These are phyloP conservation scores for Pugionium dolabratum DNA, from an alignment of 345 rosid genomes.

Conservation along the genomic window DNA sequence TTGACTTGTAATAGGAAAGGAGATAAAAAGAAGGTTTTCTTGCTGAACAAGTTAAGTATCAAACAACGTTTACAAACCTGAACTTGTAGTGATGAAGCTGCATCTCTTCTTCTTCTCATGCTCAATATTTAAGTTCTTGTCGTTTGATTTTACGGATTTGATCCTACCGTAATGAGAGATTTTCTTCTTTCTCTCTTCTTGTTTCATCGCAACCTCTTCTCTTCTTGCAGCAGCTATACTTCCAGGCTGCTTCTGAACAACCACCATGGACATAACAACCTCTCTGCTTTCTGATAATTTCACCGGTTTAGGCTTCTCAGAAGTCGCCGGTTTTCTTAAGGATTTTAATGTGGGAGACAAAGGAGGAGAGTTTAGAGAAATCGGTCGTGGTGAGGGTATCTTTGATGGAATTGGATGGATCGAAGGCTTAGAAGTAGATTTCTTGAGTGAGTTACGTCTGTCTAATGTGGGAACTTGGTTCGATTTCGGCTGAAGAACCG, in stretches of 20 bases:
- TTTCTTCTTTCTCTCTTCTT: conserved; percentile 55
- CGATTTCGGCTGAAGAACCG: conserved; percentile 66
- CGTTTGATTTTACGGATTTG: conserved; percentile 44
- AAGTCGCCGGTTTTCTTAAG: conserved; percentile 38
- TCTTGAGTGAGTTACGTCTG: conserved; percentile 48
- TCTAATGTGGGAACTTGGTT: conserved; percentile 58
- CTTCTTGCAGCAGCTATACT: conserved; percentile 76
- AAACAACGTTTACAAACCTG: conserved; percentile 43
- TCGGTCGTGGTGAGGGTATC: conserved; percentile 21
- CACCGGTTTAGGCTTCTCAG: conserved; percentile 37
- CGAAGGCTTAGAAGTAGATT: conserved; percentile 44
- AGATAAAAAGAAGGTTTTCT: conserved; percentile 5
- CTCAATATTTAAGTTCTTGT: conserved; percentile 36
- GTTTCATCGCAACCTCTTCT: conserved; percentile 64
- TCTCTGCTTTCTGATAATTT: conserved; percentile 29
- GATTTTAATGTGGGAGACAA: conserved; percentile 55
- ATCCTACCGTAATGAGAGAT: conserved; percentile 73
- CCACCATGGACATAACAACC: conserved; percentile 23
- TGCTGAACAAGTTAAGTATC: conserved; percentile 24
- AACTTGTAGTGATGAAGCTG: conserved; percentile 63
- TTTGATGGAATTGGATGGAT: conserved; percentile 29
- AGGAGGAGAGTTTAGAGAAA: conserved; percentile 53
- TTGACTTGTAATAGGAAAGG: background rate
- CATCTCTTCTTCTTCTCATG: conserved; percentile 60
- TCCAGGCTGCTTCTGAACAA: conserved; percentile 53